Evolutionary conservation across 2,329 filamentous ascomycete species (phyloP).

Genomic region (Fusarium longipes): DNA sequence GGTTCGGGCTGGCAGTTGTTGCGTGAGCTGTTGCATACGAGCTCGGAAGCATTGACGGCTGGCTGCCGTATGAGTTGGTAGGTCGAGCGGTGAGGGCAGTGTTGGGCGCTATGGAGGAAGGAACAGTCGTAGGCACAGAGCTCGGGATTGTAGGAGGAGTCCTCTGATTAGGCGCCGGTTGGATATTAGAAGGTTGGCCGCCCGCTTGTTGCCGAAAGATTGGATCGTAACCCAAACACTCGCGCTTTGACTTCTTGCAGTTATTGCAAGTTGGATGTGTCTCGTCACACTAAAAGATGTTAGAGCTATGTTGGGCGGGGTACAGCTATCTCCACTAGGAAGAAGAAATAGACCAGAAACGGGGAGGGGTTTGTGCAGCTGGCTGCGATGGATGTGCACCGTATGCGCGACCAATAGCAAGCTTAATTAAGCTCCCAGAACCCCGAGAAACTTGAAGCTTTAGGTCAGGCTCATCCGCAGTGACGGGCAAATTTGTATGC

Average conservation of each 20-base stretch:
- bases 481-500: constrained; percentile 3
- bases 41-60: constrained; percentile 58
- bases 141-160: constrained; percentile 51
- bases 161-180: constrained; percentile 49
- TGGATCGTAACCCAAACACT: constrained; percentile 87
- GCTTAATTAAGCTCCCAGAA: constrained; percentile 28
- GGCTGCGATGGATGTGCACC: constrained; percentile 14
- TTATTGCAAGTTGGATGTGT: constrained; percentile 91
- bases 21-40: constrained; percentile 55
- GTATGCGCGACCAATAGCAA: constrained; percentile 30
- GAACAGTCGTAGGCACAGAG: constrained; percentile 43
- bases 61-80: constrained; percentile 58
- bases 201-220: constrained; percentile 82
- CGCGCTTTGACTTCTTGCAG: constrained; percentile 88
- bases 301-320: constrained; percentile 42
- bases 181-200: constrained; percentile 74
- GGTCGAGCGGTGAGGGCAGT: constrained; percentile 44
- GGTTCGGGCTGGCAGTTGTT: constrained; percentile 49
- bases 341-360: constrained; percentile 15
- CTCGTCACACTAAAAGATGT: constrained; percentile 81
- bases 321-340: constrained; percentile 38
- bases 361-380: constrained; percentile 27
- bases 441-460: constrained; percentile 10
- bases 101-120: constrained; percentile 43
- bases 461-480: background rate